Evolutionary conservation across 2,329 filamentous ascomycete species (phyloP).

Genomic region (Daldinia eschscholtzii): DNA sequence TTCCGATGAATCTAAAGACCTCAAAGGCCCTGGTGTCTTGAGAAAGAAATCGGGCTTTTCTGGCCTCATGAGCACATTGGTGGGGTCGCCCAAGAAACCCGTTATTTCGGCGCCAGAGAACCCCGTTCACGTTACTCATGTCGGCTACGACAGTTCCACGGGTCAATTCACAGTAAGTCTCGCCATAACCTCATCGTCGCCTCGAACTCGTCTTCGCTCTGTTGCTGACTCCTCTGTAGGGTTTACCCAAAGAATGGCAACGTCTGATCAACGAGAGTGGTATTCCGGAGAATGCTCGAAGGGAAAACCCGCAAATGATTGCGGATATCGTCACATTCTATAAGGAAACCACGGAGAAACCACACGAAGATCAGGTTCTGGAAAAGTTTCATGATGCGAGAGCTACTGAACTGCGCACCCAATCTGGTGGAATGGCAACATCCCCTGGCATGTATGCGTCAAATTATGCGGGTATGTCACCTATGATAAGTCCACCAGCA

Average conservation of each 20-base stretch:
- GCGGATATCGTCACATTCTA: constrained; percentile 97
- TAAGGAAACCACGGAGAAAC: constrained; percentile 88
- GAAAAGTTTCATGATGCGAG: constrained; percentile 96
- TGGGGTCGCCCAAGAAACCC: constrained; percentile 88
- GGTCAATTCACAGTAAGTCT: constrained; percentile 89
- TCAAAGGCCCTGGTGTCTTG: constrained; percentile 68
- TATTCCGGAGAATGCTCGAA: constrained; percentile 94
- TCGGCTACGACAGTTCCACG: constrained; percentile 95
- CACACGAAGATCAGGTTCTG: constrained; percentile 87
- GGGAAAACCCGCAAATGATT: constrained; percentile 95
- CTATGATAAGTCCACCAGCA: constrained; percentile 80
- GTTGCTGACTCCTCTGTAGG: constrained; percentile 63
- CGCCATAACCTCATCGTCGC: constrained; percentile 20
- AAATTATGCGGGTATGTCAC: constrained; percentile 69
- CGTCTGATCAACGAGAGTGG: constrained; percentile 94
- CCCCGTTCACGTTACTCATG: constrained; percentile 96
- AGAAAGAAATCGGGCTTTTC: constrained; percentile 92
- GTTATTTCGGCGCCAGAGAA: constrained; percentile 98
- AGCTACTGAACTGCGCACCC: constrained; percentile 64
- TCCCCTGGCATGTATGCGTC: constrained; percentile 67
- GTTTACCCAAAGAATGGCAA: constrained; percentile 98
- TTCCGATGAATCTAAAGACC: constrained; percentile 80
- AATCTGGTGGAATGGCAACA: constrained; percentile 60
- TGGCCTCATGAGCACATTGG: constrained; percentile 84
- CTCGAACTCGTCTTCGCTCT: constrained; percentile 25